Conservation (phyloP, 1,139 yeast species). For the Zygosaccharomyces sapae region DNA sequence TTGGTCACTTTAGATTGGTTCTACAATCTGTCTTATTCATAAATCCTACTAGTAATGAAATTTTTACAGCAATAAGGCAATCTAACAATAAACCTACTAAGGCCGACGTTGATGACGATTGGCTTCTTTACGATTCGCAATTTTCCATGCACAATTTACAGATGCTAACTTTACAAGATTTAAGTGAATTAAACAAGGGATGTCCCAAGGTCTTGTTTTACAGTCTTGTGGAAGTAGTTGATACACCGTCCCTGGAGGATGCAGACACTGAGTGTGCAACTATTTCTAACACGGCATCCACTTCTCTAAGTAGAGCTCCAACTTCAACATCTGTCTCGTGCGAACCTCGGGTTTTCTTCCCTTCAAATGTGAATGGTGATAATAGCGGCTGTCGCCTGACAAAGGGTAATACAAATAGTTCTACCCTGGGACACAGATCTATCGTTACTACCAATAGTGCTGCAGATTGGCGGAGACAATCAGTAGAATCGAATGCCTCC, state of each 20-base stretch:
- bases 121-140: slow-evolving; percentile 40
- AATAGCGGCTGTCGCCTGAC: slow-evolving; percentile 6
- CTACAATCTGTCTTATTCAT: slow-evolving; percentile 34
- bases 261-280: slow-evolving; percentile 15
- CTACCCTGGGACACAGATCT: slow-evolving; percentile 27
- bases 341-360: slow-evolving; percentile 14
- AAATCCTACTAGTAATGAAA: slow-evolving; percentile 26
- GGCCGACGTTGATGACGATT: slow-evolving; percentile 38
- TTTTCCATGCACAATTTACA: slow-evolving; percentile 39
- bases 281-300: slow-evolving; percentile 5
- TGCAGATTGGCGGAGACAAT: slow-evolving; percentile 27
- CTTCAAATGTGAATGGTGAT: slow-evolving; percentile 1
- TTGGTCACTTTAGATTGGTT: slow-evolving; percentile 34
- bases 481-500: slow-evolving; percentile 9
- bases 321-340: slow-evolving; percentile 10
- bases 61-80: slow-evolving; percentile 35
- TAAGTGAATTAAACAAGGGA: slow-evolving; percentile 32
- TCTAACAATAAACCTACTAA: slow-evolving; percentile 31
- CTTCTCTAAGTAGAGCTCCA: slow-evolving; percentile 2
- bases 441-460: slow-evolving; percentile 30
- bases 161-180: slow-evolving; percentile 36
- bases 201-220: slow-evolving; percentile 38
- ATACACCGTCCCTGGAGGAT: slow-evolving; percentile 1
- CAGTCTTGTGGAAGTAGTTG: slow-evolving; percentile 25
- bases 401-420: slow-evolving; percentile 10